A percentile compares a stretch with the other conserved stretches of the same genome.
phyloP scores from a whole-genome alignment of 2,329 filamentous ascomycete species.

The Colletotrichum ledebouriae region DNA sequence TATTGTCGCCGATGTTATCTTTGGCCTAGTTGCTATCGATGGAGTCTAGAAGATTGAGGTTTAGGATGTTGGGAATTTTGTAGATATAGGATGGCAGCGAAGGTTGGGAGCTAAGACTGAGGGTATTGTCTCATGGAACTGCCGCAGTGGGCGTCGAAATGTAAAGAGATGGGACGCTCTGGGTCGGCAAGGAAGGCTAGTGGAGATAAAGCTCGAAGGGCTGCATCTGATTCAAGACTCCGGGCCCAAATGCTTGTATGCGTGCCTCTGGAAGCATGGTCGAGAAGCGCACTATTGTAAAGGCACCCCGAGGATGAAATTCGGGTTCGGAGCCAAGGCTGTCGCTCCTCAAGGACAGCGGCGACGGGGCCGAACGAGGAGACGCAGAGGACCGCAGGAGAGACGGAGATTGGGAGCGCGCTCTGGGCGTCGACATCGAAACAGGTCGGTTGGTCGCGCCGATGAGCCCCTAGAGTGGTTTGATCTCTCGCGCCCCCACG shows the following conservation, averaged over 20 bases:
- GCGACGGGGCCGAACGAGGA: not conserved
- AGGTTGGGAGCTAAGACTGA: not conserved
- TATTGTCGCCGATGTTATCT: not conserved
- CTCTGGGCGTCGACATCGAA: not conserved
- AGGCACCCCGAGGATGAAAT: not conserved
- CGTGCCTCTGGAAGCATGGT: no score
- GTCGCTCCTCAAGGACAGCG: no score
- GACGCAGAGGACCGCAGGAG: not conserved
- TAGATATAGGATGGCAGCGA: not conserved
- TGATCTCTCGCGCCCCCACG: no score
- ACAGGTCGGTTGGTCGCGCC: constrained; percentile 6
- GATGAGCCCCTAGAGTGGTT: no score
- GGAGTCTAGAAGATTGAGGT: not conserved
- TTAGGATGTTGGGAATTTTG: not conserved
- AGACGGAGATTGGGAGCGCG: not conserved
- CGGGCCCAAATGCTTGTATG: no score
- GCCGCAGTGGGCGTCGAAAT: not conserved
- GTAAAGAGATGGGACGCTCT: not conserved
- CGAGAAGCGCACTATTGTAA: not conserved
- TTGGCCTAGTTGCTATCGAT: not conserved
- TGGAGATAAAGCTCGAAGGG: not conserved
- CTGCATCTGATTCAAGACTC: not conserved
- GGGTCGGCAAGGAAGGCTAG: not conserved
- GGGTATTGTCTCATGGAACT: not conserved
- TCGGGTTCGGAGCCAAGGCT: not conserved